Conservation (phyloP, 768 basidiomycete species). For the Boletus coccyginus region DNA sequence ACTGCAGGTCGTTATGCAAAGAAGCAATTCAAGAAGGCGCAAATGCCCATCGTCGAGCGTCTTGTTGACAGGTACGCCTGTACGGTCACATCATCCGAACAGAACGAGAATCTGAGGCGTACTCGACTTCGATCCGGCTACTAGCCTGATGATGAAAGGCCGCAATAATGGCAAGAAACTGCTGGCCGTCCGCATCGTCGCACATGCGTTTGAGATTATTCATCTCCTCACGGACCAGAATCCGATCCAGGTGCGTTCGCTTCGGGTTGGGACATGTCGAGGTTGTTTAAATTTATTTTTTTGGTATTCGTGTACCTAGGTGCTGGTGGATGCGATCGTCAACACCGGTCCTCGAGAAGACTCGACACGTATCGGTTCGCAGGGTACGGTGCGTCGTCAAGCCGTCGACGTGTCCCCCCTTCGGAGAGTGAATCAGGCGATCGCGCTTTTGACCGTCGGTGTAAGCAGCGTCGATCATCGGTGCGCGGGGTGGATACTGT, state of each 20-base stretch:
- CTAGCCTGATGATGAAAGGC: no score
- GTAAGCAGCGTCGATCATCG: constrained; percentile 48
- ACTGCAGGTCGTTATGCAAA: constrained; percentile 99
- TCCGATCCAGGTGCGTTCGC: constrained; percentile 84
- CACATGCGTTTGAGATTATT: constrained; percentile 99
- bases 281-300: not conserved
- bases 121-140: no score
- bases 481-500: not conserved
- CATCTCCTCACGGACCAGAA: constrained; percentile 99
- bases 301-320: constrained; percentile 39
- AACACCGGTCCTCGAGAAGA: constrained; percentile 99
- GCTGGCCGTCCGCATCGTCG: constrained; percentile 89
- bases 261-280: no score
- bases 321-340: constrained; percentile 97
- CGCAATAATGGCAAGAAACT: no score
- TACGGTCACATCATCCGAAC: not conserved
- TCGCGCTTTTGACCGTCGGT: constrained; percentile 92
- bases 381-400: constrained; percentile 99
- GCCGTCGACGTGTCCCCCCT: constrained; percentile 99
- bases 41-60: constrained; percentile 99
- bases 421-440: constrained; percentile 95
- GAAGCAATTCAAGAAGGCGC: constrained; percentile 99
- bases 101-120: not conserved
- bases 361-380: constrained; percentile 99
- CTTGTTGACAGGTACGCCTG: constrained; percentile 85